Evolutionary conservation across 2,329 filamentous ascomycete genomes (phyloP), one percentile per base, ranked within the genome.

Genomic region (Cucurbitaria berberidis): DNA sequence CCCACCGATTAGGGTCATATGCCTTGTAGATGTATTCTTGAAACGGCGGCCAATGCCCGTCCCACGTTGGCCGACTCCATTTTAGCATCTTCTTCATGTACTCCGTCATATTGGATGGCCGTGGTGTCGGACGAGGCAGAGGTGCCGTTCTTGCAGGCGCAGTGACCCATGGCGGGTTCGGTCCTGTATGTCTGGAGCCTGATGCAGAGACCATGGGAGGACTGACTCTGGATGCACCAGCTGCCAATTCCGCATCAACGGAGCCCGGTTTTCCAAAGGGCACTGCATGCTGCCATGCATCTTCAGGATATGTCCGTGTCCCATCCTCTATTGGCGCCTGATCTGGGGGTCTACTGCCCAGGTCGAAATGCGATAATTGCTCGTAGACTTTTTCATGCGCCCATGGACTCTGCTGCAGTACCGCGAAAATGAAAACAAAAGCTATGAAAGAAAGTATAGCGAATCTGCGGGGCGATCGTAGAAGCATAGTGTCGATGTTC

Each of bases 1-100:
- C 78, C 78, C 78, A 81, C 22, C 78, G 68, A 57, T 80, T 80
- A 2, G 78, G 78, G 60, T 80, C 78, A 53, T 80, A 81, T 24
- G 75, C 76, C 46, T 68, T 72, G 46, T 75, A 57, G 8, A 69
- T 57, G 45, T 79, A 81, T 29, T 75, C 73, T n/a, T 62, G 62
- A 58, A 78, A 80, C 2, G 76, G 74, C 29, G 78, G 78, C 75
- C 76, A 80, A 57, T 81, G 78, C 10, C 66, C 72, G 38, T 67
- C 54, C 61, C 69, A 72, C 41, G 49, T 68, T 22, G 72, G 74
- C 22, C 77, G 70, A 36, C 64, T 65, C 78, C 78, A 80, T 5
- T 76, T 64, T 18, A 79, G 67, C 64, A 80, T 74, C 39, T 74
- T 70, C 55, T 75, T 66, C 60, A 80, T 70, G 45, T 77, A 76